Percentiles rank a stretch among this genome's conserved stretches.
Conservation (phyloP, 129 eudicot genomes). For the Arctium minus region DNA sequence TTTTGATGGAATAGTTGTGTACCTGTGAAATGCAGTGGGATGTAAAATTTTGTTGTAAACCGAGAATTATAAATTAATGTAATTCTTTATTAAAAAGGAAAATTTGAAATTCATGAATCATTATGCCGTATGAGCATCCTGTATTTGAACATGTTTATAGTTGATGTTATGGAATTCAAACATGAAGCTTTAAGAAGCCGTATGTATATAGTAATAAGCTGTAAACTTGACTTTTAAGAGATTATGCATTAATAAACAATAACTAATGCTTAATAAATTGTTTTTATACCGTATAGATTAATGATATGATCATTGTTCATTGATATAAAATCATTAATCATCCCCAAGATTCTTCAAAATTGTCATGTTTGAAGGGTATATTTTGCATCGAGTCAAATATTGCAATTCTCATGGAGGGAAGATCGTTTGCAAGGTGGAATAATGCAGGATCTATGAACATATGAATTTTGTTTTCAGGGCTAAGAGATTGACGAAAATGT, state of each 20-base stretch:
- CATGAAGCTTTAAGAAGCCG: neutral
- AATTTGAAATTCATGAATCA: neutral
- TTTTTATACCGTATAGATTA: neutral
- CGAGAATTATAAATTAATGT: too few species aligned
- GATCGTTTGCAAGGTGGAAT: neutral
- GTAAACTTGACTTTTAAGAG: neutral
- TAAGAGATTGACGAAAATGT: conserved; percentile 75
- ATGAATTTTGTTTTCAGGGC: conserved; percentile 41
- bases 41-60: too few species aligned
- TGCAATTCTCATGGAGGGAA: neutral
- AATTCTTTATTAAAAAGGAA: too few species aligned
- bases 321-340: too few species aligned
- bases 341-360: neutral
- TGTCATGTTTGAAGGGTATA: neutral
- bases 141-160: neutral
- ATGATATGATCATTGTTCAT: neutral
- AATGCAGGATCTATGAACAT: neutral
- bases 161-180: neutral
- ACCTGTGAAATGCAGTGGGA: too few species aligned
- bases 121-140: neutral
- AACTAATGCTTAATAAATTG: neutral
- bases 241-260: too few species aligned
- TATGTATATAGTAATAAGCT: neutral
- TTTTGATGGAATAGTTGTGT: too few species aligned
- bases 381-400: neutral